phyloP scores from a whole-genome alignment of 331 rosid genomes.

The Rhamnella rubrinervis region DNA sequence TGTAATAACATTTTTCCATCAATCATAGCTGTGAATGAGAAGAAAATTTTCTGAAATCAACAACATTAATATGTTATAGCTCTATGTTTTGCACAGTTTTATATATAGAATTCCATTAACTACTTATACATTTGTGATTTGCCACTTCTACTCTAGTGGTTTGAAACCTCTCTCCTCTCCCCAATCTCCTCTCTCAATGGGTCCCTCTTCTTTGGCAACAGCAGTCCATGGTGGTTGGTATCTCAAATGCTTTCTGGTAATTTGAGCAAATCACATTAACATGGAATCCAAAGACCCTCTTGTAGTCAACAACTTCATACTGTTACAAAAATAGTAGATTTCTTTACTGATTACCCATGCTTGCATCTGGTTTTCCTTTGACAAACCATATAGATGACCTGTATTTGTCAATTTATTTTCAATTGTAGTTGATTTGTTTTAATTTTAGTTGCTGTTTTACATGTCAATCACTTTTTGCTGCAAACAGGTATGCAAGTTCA shows the following conservation, averaged over 20 bases:
- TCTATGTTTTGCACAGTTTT: not conserved
- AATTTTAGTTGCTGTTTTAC: constrained; percentile 6
- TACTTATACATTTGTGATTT: too few relatives aligned
- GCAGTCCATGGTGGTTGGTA: too few relatives aligned
- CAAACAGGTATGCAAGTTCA: constrained; percentile 86
- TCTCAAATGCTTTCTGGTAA: not conserved
- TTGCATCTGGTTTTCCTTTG: constrained; percentile 4
- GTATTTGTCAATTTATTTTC: not conserved
- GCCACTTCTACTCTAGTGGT: not conserved
- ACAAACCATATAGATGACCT: not conserved
- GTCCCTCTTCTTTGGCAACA: not conserved
- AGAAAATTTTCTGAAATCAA: not conserved
- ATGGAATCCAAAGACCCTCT: not conserved
- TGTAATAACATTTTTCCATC: not conserved
- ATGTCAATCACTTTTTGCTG: constrained; percentile 23
- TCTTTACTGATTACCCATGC: not conserved
- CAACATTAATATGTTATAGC: not conserved
- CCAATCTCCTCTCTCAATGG: not conserved
- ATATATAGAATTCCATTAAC: too few relatives aligned
- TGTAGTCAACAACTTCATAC: not conserved
- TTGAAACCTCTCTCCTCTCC: not conserved
- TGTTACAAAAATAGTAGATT: not conserved
- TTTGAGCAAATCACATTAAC: not conserved
- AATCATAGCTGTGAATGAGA: not conserved
- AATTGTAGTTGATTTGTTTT: not conserved